These are phyloP conservation scores for Malania oleifera DNA, from an alignment of 164 flowering plant genomes.

Conservation along the genomic window DNA sequence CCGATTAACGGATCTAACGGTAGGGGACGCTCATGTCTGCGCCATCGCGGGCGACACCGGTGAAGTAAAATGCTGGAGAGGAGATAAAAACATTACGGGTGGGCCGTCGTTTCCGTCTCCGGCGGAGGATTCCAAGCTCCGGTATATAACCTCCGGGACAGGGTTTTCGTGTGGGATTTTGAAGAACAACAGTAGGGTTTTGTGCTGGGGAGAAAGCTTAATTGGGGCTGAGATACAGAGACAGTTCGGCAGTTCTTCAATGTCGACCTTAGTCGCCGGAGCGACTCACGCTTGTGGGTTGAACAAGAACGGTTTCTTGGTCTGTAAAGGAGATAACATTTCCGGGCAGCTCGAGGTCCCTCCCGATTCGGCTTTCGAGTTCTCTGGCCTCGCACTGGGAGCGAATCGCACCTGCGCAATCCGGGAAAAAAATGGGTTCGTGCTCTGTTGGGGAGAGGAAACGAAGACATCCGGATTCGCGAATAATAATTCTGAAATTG, in stretches of 20 bases:
- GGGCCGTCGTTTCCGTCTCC: no score
- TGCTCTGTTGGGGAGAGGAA: slow-evolving; percentile 71
- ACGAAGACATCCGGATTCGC: slow-evolving; percentile 21
- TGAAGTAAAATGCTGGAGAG: slow-evolving; percentile 58
- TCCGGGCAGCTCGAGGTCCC: slow-evolving; percentile 48
- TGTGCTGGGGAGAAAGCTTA: slow-evolving; percentile 45
- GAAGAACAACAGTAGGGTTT: slow-evolving; percentile 22
- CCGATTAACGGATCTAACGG: slow-evolving; percentile 32
- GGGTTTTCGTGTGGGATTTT: slow-evolving; percentile 71
- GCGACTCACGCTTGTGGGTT: slow-evolving; percentile 63
- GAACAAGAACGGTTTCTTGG: slow-evolving; percentile 26
- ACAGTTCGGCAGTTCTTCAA: slow-evolving; percentile 25
- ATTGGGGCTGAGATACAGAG: slow-evolving; percentile 17
- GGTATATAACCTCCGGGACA: slow-evolving; percentile 33
- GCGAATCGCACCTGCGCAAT: slow-evolving; percentile 46
- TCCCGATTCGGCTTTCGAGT: slow-evolving; percentile 13
- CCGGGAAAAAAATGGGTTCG: slow-evolving; percentile 30
- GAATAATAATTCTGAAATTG: no score
- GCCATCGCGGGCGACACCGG: slow-evolving; percentile 34
- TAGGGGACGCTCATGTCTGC: slow-evolving; percentile 72
- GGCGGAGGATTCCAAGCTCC: slow-evolving; percentile 10
- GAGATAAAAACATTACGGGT: no score
- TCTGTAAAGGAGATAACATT: slow-evolving; percentile 49
- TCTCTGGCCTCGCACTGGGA: slow-evolving; percentile 41
- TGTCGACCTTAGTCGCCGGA: slow-evolving; percentile 56